These are phyloP conservation scores for Microascus cirrosus DNA, from an alignment of 2,329 filamentous ascomycete species.

Conservation along the genomic window DNA sequence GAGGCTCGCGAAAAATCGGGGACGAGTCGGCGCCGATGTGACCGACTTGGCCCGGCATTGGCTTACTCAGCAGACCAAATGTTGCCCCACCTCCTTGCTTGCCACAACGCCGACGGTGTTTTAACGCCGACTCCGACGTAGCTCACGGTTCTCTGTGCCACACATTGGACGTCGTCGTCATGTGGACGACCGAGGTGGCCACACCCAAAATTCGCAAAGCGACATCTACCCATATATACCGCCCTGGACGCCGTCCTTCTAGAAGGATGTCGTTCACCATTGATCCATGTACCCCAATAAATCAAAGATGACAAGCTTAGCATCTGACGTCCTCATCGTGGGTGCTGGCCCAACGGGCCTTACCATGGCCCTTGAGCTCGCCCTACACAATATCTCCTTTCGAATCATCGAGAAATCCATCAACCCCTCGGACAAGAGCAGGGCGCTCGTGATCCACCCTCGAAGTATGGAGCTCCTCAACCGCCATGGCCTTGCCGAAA, in stretches of 20 bases:
- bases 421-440: conserved; percentile 23
- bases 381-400: conserved; percentile 17
- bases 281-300: background rate
- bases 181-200: too few relatives aligned
- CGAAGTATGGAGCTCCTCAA: conserved; percentile 37
- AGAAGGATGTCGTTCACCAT: background rate
- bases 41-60: too few relatives aligned
- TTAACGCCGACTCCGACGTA: too few relatives aligned
- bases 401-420: conserved; percentile 24
- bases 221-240: background rate
- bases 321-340: conserved; percentile 26
- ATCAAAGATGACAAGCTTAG: background rate
- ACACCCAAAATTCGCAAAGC: too few relatives aligned
- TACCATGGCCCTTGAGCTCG: background rate
- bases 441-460: conserved; percentile 33
- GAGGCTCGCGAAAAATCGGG: too few relatives aligned
- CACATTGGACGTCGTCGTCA: too few relatives aligned
- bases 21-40: too few relatives aligned
- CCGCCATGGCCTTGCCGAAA: conserved; percentile 27
- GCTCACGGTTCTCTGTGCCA: too few relatives aligned
- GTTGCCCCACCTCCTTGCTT: too few relatives aligned
- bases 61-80: too few relatives aligned
- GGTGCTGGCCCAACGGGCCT: conserved; percentile 25
- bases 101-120: too few relatives aligned
- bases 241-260: background rate